phyloP scores from a whole-genome alignment of 108 stramenopile genomes.

The Stephanodiscus minutulus region DNA sequence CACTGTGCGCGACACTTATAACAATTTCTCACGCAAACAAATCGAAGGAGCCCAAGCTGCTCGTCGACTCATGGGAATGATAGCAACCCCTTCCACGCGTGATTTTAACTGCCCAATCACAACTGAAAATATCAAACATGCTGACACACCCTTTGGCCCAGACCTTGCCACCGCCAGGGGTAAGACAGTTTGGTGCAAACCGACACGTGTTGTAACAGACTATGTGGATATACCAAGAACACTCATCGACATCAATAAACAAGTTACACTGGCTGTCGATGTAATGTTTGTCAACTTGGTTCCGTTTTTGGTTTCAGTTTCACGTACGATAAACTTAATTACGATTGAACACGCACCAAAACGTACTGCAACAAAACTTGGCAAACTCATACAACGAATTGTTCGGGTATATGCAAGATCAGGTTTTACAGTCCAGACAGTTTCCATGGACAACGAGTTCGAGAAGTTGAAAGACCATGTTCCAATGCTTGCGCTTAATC shows the following conservation, averaged over 20 bases:
- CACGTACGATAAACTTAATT: background rate
- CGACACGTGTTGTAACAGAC: no score
- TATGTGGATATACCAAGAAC: no score
- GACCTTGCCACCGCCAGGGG: no score
- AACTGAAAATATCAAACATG: no score
- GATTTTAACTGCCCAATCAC: background rate
- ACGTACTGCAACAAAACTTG: background rate
- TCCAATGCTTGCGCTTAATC: background rate
- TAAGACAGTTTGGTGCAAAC: no score
- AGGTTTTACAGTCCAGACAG: background rate
- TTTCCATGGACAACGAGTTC: conserved; percentile 17
- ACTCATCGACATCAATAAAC: no score
- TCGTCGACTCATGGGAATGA: no score
- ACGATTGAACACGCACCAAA: background rate
- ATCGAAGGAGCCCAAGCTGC: background rate
- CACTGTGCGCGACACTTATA: no score
- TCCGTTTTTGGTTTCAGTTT: background rate
- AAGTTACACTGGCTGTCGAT: no score
- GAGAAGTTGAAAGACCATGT: conserved; percentile 8
- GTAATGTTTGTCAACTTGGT: no score
- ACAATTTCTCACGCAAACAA: background rate
- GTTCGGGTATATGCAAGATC: background rate
- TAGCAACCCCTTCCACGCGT: no score
- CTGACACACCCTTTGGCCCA: no score
- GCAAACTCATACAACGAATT: background rate